Evolutionary conservation across 2,329 filamentous ascomycete genomes (phyloP), one percentile per base, ranked within the genome.

Genomic region (Phaeomoniella chlamydospora): DNA sequence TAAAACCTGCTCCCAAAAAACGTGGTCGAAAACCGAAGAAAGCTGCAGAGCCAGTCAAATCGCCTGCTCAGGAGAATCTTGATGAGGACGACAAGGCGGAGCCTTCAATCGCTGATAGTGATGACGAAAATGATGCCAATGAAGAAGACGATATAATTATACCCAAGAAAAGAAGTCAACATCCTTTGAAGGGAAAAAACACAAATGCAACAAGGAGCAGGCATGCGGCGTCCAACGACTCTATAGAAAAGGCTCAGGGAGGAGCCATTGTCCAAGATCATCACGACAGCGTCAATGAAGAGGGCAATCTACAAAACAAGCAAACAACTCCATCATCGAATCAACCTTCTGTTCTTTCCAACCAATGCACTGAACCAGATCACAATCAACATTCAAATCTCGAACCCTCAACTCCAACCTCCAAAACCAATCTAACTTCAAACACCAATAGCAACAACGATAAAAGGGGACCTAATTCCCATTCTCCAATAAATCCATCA

Each of bases 21-120:
- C 42, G 45, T 22, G 45, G 45, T 6, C 38, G 45, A 13, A 47
- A 42, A 35, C 40, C 41, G 4, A 47, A 46, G 34, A 46, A 45
- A 31, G 12, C 13, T 5, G 29, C 35, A 33, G 35, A 37, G 33
- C n/a, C n/a, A n/a, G n/a, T n/a, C n/a, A n/a, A n/a, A n/a, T n/a
- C n/a, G n/a, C n/a, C n/a, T n/a, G 35, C 22, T 26, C 9, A 6
- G 6, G 22, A 26, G n/a, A 6, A n/a, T 26, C 9, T 26, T n/a
- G 22, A 26, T 9, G 22, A 26, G n/a, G n/a, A n/a, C n/a, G n/a
- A n/a, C n/a, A n/a, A n/a, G n/a, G 9, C 6, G 22, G 22, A 26
- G n/a, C 9, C 6, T 9, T 9, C 9, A 6, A 26, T 26, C 6
- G n/a, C 9, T n/a, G n/a, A 9, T 26, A 9, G n/a, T 26, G 22